Base-by-base conservation (phyloP, 495 filamentous ascomycete species). In the Xylaria palmicola region DNA sequence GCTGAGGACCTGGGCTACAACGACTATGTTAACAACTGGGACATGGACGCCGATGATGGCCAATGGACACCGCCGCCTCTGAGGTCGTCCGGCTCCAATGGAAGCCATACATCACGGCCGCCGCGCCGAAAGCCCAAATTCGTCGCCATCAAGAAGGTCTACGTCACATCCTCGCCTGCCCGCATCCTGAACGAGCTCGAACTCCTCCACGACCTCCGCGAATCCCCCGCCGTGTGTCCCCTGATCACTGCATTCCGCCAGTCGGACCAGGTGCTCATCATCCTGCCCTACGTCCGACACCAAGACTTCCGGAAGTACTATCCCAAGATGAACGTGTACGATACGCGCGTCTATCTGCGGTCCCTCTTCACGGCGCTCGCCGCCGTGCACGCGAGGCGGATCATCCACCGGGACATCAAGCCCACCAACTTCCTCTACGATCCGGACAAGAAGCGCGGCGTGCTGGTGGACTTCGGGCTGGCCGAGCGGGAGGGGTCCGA, bases 381-480 rank as follows among this genome's bases (percentile, higher is more conserved):
- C 15, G 88, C 89, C 20, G 92, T 98, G 9, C 94, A 99, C 72
- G 79, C 80, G 36, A 85, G 88, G 67, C 78, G 83, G 19, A 97
- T 99, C 57, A 81, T 99, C 17, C 94, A 99, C 71, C 88, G 94
- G 55, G 94, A 99, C 73, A 97, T 99, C 72, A 99, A 99, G 72
- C 94, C 94, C n/a, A 99, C 94, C 12, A 99, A 99, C 70, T 99
- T 99, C 69, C 84, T 99, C 32, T 99, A 98, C 79, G 93, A 96
- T 62, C 88, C 90, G 3, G 75, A 86, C 3, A 80, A 89, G 61
- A 82, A 85, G 65, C 86, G 90, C 55, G 94, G 94, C 15, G 94
- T 98, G 2, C 82, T 98, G 12, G 93, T 97, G 6, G 94, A 98
- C 72, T 98, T 98, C 76, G 94, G 94, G 26, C 83, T 98, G 12